Base-by-base conservation (phyloP, 2,329 filamentous ascomycete genomes). In the Penicillium sp. region DNA sequence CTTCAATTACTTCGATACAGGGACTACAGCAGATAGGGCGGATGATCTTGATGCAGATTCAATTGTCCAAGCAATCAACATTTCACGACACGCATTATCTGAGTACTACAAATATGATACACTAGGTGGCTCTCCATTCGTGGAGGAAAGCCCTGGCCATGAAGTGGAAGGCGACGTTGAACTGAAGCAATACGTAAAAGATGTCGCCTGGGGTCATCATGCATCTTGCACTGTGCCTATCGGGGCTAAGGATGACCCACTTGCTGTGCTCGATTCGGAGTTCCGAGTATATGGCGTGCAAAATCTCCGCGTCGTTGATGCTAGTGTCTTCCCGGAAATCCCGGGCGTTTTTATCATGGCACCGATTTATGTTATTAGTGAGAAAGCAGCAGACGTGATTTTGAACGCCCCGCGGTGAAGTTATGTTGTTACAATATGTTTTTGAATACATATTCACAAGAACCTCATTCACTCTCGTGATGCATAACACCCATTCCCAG, bases 1-100 rank as follows among this genome's bases (percentile, higher is more conserved):
- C 48, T 87, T 84, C 73, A 82, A 84, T 68, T 86, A 79, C 68
- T 85, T 68, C 42, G 70, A 62, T 17, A 72, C 69, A 33, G 70
- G 74, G 3, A 68, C 68, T 0, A 33, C 27, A 15, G 37, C 27
- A 18, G 18, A 20, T 29, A 20, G 32, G n/a, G 27, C 26, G n/a
- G 26, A 39, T 23, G 26, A 47, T n/a, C 33, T 23, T 23, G 43
- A 46, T 23, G 18, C 27, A 4, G 23, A 18, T 30, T 34, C 45
- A 21, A 39, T 47, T 13, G 24, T 29, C 21, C 21, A 47, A 40
- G 45, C 34, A 18, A 29, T 47, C n/a, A 29, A 32, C 7, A 18
- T 47, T 29, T 17, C 45, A 5, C 45, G 45, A 32, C 8, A 32
- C 29, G 29, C 29, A 15, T 32, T 32, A 32, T 32, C 29, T 32